Conservation (phyloP, 192 early-diverging fungal genomes). For the Podila epigama region DNA sequence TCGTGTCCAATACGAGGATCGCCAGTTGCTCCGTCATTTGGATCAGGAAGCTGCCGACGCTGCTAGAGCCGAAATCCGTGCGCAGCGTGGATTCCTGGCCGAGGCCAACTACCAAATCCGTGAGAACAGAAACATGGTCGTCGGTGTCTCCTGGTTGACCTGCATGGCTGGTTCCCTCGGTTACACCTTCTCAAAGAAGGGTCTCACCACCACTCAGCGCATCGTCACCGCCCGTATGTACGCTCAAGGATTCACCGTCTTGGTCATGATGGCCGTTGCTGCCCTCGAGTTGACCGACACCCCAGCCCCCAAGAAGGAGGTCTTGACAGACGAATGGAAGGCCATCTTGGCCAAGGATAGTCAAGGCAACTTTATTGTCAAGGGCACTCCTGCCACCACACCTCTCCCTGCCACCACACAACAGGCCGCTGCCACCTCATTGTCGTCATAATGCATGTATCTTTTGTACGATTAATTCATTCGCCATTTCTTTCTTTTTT, state of each 20-base stretch:
- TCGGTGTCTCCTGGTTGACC: conserved; percentile 41
- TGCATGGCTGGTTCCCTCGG: conserved; percentile 42
- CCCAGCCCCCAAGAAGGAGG: conserved; percentile 17
- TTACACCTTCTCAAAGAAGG: conserved; percentile 43
- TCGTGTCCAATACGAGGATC: conserved; percentile 42
- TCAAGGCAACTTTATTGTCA: conserved; percentile 41
- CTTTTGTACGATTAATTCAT: too few relatives aligned
- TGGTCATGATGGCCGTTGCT: conserved; percentile 45
- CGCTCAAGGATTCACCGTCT: conserved; percentile 41
- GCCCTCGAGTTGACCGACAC: conserved; percentile 36
- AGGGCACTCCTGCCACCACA: conserved; percentile 8
- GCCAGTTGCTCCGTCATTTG: conserved; percentile 35
- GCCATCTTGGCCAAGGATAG: conserved; percentile 45
- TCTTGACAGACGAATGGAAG: conserved; percentile 44
- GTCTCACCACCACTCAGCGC: conserved; percentile 44
- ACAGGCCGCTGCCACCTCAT: neutral
- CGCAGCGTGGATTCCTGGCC: conserved; percentile 29
- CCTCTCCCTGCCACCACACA: neutral
- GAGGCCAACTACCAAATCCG: conserved; percentile 37
- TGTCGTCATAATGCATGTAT: conserved; percentile 1
- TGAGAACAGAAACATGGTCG: conserved; percentile 44
- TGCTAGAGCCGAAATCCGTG: conserved; percentile 34
- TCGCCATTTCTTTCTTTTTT: neutral
- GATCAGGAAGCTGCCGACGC: conserved; percentile 42
- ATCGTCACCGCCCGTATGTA: conserved; percentile 49